These are phyloP conservation scores for Tuber brumale DNA, from an alignment of 495 filamentous ascomycete genomes.

Conservation along the genomic window DNA sequence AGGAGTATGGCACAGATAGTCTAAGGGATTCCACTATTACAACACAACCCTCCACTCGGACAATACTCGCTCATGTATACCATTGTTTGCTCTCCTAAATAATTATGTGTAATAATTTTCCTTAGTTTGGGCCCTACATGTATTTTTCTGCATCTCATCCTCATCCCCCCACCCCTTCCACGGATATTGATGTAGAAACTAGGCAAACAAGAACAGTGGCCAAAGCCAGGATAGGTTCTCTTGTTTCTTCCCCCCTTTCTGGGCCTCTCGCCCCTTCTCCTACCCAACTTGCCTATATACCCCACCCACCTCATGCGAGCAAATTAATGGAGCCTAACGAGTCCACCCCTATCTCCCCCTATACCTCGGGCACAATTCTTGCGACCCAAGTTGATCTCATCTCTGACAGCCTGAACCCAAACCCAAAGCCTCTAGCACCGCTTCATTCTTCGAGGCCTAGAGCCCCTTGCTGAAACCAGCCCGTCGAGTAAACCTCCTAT, in stretches of 20 bases:
- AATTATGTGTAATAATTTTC: not conserved
- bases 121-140: not conserved
- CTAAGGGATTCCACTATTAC: too few species aligned
- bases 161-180: not conserved
- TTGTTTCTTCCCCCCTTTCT: not conserved
- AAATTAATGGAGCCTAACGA: not conserved
- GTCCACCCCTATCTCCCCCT: not conserved
- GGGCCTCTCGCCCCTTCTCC: too few species aligned
- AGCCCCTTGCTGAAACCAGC: conserved; percentile 18
- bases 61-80: not conserved
- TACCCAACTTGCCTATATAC: not conserved
- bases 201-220: not conserved
- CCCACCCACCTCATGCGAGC: not conserved
- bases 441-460: conserved; percentile 15
- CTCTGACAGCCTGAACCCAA: not conserved
- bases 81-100: not conserved
- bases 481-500: conserved; percentile 23
- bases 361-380: not conserved
- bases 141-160: not conserved
- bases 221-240: not conserved
- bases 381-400: not conserved
- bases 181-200: not conserved
- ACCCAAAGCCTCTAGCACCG: not conserved
- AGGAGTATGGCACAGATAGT: too few species aligned
- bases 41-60: too few species aligned